Conservation (phyloP, 345 rosid genomes). For the Aquilaria yunnanensis region DNA sequence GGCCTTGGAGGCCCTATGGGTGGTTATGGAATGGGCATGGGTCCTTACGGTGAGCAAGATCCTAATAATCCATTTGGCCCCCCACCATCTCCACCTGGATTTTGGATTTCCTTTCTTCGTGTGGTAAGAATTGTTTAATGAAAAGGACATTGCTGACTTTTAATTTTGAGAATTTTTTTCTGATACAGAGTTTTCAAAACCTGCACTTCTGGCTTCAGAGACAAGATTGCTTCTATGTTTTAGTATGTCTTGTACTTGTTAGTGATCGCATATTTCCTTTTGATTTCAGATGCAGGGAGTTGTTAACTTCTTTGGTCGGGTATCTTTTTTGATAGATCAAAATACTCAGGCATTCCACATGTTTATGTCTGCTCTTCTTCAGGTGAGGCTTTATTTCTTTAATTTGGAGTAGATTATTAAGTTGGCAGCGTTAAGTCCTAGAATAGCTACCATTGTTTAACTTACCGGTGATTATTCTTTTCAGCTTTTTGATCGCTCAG, state of each 20-base stretch:
- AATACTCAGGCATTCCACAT: slow-evolving; percentile 87
- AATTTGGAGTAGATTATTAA: background rate
- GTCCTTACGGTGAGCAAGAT: slow-evolving; percentile 86
- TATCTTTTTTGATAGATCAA: slow-evolving; percentile 77
- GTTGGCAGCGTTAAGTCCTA: background rate
- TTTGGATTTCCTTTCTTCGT: slow-evolving; percentile 91
- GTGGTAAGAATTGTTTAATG: slow-evolving; percentile 44
- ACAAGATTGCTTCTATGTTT: slow-evolving; percentile 3
- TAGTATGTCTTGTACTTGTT: background rate
- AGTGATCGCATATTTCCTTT: slow-evolving; percentile 1
- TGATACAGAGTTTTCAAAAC: background rate
- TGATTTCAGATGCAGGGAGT: slow-evolving; percentile 78
- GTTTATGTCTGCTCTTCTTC: slow-evolving; percentile 93
- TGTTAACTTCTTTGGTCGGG: slow-evolving; percentile 74
- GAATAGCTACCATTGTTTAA: background rate
- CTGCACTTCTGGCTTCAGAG: background rate
- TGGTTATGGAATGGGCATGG: slow-evolving; percentile 86
- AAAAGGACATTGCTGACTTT: background rate
- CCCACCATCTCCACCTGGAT: slow-evolving; percentile 95
- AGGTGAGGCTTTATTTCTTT: slow-evolving; percentile 37
- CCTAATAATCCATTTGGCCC: slow-evolving; percentile 78
- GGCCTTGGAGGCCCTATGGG: slow-evolving; percentile 84
- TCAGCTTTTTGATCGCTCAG: slow-evolving; percentile 92
- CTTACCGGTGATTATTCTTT: slow-evolving; percentile 14
- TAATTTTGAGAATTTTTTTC: background rate